These are phyloP conservation scores for Durotheca rogersii DNA, from an alignment of 495 filamentous ascomycete genomes.

Conservation along the genomic window DNA sequence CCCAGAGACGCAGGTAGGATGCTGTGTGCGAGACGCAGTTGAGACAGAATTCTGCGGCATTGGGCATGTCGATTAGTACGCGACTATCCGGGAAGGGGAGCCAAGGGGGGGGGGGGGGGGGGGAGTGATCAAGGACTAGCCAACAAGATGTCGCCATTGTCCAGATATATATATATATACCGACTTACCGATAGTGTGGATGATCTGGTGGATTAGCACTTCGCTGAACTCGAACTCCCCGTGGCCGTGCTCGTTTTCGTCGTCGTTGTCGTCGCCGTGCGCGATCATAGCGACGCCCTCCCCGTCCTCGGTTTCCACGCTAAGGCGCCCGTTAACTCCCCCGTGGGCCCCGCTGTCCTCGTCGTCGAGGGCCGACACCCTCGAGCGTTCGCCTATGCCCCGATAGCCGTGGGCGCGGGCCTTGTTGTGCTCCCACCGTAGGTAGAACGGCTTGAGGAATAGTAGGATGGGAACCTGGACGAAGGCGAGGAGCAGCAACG, in stretches of 20 bases:
- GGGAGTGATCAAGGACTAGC: too few species aligned
- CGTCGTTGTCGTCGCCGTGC: constrained; percentile 70
- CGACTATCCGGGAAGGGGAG: too few species aligned
- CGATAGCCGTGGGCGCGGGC: constrained; percentile 86
- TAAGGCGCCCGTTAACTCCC: constrained; percentile 60
- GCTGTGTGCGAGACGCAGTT: constrained; percentile 99
- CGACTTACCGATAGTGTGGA: constrained; percentile 89
- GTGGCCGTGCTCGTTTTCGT: constrained; percentile 70
- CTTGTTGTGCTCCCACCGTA: constrained; percentile 87
- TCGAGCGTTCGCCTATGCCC: constrained; percentile 81
- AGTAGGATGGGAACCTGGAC: constrained; percentile 86
- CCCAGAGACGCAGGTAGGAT: constrained; percentile 98
- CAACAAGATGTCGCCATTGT: too few species aligned
- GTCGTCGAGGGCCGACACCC: constrained; percentile 81
- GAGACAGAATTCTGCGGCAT: constrained; percentile 89
- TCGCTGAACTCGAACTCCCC: constrained; percentile 97
- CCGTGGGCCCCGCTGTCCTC: constrained; percentile 64
- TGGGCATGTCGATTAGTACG: constrained; percentile 6
- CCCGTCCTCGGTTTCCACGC: constrained; percentile 70
- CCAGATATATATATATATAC: constrained; percentile 11
- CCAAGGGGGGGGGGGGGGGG: too few species aligned
- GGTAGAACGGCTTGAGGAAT: constrained; percentile 92
- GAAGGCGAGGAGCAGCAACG: constrained; percentile 80
- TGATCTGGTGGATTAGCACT: constrained; percentile 97
- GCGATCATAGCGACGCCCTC: constrained; percentile 91